Evolutionary conservation across 129 eudicot genomes (phyloP).

Genomic region (Chrysanthemum makinoi): DNA sequence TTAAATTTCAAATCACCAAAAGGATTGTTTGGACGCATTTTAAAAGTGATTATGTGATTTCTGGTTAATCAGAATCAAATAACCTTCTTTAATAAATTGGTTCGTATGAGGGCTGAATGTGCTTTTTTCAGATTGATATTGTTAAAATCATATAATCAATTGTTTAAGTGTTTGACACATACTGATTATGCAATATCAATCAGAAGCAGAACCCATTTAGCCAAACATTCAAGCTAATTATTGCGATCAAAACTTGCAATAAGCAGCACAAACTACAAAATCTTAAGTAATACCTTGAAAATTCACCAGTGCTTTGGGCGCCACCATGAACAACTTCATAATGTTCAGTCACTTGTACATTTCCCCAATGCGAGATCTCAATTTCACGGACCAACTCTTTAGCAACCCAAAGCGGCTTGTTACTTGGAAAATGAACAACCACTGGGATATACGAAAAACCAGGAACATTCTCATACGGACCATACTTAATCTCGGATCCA

Average conservation of each 20-base stretch:
- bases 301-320: slow-evolving; percentile 81
- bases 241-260: background rate
- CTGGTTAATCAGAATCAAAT: slow-evolving; percentile 3
- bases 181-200: background rate
- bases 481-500: slow-evolving; percentile 89
- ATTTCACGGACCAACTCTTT: slow-evolving; percentile 87
- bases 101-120: background rate
- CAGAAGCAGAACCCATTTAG: background rate
- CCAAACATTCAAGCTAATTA: background rate
- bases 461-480: slow-evolving; percentile 82
- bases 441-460: slow-evolving; percentile 62
- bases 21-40: background rate
- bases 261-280: background rate
- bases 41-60: background rate
- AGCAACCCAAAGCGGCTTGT: slow-evolving; percentile 72
- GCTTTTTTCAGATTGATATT: background rate
- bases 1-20: slow-evolving; percentile 14
- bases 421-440: slow-evolving; percentile 64
- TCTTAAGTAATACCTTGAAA: slow-evolving; percentile 61
- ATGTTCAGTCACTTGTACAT: slow-evolving; percentile 91
- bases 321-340: slow-evolving; percentile 83
- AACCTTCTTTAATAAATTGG: background rate
- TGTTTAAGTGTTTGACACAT: background rate
- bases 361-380: slow-evolving; percentile 99
- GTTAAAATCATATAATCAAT: background rate